Conservation (phyloP, 2,329 filamentous ascomycete species). For the Teratosphaeria destructans region DNA sequence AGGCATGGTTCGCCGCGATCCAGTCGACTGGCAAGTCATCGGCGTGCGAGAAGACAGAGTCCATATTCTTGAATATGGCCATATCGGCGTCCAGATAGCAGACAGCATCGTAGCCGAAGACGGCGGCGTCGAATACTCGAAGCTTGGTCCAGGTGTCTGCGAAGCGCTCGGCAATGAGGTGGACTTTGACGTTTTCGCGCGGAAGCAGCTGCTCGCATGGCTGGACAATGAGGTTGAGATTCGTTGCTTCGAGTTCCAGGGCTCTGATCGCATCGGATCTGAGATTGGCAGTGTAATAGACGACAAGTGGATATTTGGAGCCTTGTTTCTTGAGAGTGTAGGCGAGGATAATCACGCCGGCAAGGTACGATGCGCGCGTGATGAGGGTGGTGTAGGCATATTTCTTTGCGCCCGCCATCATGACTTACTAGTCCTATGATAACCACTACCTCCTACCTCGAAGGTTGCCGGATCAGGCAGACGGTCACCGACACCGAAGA, state of each 20-base stretch:
- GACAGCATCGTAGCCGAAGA: conserved; percentile 26
- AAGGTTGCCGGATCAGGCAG: background rate
- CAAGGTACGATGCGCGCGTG: conserved; percentile 42
- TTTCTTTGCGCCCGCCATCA: background rate
- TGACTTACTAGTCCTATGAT: background rate
- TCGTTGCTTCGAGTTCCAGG: conserved; percentile 32
- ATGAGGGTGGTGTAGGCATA: conserved; percentile 42
- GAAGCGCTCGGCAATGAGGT: conserved; percentile 40
- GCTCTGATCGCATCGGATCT: conserved; percentile 30
- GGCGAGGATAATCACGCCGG: conserved; percentile 42
- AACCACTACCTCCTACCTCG: background rate
- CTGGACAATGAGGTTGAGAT: conserved; percentile 32
- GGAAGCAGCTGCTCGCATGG: conserved; percentile 32
- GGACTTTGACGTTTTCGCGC: conserved; percentile 6
- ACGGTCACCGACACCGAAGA: background rate
- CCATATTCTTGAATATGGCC: conserved; percentile 35
- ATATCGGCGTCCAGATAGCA: conserved; percentile 47
- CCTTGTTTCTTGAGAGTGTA: conserved; percentile 38
- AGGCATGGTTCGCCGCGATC: conserved; percentile 42
- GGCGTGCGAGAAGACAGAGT: conserved; percentile 33
- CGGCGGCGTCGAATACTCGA: conserved; percentile 36
- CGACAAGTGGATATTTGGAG: conserved; percentile 38
- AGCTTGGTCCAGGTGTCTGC: conserved; percentile 47
- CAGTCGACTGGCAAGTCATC: conserved; percentile 29
- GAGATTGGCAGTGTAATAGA: conserved; percentile 39